Evolutionary conservation across 2,329 filamentous ascomycete genomes (phyloP), one percentile per base, ranked within the genome.

Genomic region (Thielaviopsis populi): DNA sequence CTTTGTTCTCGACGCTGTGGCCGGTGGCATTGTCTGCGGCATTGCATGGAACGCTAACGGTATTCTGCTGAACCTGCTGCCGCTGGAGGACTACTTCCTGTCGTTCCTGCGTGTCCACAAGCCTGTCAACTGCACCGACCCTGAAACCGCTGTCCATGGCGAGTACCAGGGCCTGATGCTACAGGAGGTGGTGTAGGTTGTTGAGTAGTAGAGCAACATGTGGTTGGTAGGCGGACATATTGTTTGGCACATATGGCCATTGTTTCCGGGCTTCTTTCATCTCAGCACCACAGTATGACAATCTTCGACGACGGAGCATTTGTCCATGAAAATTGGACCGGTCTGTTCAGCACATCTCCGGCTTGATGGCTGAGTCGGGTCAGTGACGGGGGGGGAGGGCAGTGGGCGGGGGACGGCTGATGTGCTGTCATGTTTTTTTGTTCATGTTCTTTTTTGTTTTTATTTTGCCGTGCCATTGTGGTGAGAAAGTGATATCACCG

Each of bases 1-100:
- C 72, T 86, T 88, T 71, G 78, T 88, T 59, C 79, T 89, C 6
- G 86, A 89, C 70, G 86, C 86, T 0, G 79, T 88, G 1, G 86
- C 85, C 0, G 86, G 86, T 15, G 82, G 84, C 5, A 69, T 80
- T 40, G 84, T 89, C 2, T 88, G 85, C 68, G 76, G 75, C 2
- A 67, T 87, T 4, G 85, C 84, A 0, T 89, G 86, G 85, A 72
- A 79, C 64, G 72, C 72, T 58, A 82, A 81, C 68, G 71, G 71
- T 37, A 69, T 80, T 17, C 71, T 89, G 63, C 73, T 87, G 63
- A 88, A 88, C 70, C 71, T 88, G 63, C 73, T 86, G 40, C 78
- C 81, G 1, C 37, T 88, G 17, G 86, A 88, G 71, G 86, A 89
- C 69, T 87, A 84, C 70, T 86, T 88, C 70, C 73, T 88, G 42